Base-by-base conservation (phyloP, 768 basidiomycete genomes). In the Clathrus columnatus region DNA sequence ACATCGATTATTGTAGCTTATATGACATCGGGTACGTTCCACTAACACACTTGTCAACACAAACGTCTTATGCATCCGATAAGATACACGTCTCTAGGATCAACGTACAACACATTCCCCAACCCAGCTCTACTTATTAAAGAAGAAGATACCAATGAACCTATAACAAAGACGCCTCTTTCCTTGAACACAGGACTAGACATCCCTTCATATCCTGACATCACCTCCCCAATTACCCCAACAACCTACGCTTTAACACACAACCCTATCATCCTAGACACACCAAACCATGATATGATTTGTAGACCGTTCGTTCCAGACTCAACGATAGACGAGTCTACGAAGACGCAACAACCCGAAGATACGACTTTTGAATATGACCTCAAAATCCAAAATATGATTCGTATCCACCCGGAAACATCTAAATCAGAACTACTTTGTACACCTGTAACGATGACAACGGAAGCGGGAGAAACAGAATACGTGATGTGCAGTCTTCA, bases 31-130 rank as follows among this genome's bases (percentile, higher is more conserved):
- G 95, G 88, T 94, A 56, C 54, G 84, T 68, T 10, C 50, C 50
- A 10, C 14, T 0, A 36, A 36, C 36, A 14, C 2, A 14, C 36
- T 2, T 2, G 36, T 11, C 7, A 7, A n/a, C n/a, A 36, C 10
- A 14, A 16, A 23, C 18, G 18, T 2, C 1, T 4, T 16, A 1
- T 21, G 51, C 36, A 58, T 45, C 48, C 27, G 36, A 20, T 23
- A 60, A 95, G 93, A n/a, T 99, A 95, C 69, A 99, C 96, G 2
- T 97, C 95, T 4, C 81, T 99, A 18, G 95, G 96, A 17, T 96
- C 94, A 10, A 92, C 87, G 7, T 90, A 82, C 70, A 96, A 98
- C 70, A 98, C 96, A 0, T 86, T 85, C 66, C 92, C 84, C 0
- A 98, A 98, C 63, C 94, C 95, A 1, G 84, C 89, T 1, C 80